Evolutionary conservation across 179 eudicot genomes (phyloP).

Genomic region (Actinidia polygama): DNA sequence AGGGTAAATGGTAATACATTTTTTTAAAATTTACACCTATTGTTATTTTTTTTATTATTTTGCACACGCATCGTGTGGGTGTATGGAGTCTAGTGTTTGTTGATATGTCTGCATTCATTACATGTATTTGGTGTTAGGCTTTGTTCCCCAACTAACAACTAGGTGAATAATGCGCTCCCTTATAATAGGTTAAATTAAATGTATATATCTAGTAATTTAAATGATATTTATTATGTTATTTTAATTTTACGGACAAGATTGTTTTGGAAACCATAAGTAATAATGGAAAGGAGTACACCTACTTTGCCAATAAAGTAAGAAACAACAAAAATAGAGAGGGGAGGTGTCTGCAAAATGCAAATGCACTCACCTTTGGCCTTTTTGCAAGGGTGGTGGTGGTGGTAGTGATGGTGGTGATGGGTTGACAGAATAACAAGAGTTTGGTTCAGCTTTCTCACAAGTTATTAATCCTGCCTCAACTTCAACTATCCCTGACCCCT

Average conservation of each 20-base stretch:
- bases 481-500: constrained; percentile 32
- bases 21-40: too few relatives aligned
- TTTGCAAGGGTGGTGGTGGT: constrained; percentile 28
- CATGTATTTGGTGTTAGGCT: neutral
- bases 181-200: too few relatives aligned
- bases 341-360: neutral
- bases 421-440: constrained; percentile 39
- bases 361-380: constrained; percentile 25
- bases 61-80: neutral
- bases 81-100: neutral
- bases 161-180: too few relatives aligned
- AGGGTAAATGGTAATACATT: too few relatives aligned
- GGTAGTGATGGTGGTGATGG: constrained; percentile 33
- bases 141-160: too few relatives aligned
- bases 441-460: constrained; percentile 38
- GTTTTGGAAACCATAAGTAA: neutral
- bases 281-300: constrained; percentile 4
- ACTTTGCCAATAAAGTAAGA: neutral
- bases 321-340: neutral
- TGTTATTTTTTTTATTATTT: too few relatives aligned
- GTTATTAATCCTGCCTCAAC: constrained; percentile 21
- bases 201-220: too few relatives aligned
- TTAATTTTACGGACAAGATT: too few relatives aligned
- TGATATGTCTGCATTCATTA: neutral
- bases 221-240: too few relatives aligned